A percentile compares a stretch with the other conserved stretches of the same genome.
These are phyloP conservation scores for Nymphaea thermarum DNA, from an alignment of 164 flowering plant genomes.

Conservation along the genomic window DNA sequence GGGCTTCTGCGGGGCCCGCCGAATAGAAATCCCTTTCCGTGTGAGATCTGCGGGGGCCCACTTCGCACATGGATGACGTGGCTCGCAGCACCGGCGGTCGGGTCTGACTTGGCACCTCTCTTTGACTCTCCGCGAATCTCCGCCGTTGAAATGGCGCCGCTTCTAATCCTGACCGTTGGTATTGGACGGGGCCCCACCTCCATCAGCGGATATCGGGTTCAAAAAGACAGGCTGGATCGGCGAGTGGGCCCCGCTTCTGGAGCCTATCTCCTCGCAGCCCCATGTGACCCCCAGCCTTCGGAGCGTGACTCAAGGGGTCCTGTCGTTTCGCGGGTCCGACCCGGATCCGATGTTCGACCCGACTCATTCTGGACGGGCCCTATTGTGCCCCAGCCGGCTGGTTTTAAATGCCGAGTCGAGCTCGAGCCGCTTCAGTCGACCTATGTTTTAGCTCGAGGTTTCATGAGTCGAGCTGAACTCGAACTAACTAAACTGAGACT, in stretches of 20 bases:
- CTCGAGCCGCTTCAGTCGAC: too few relatives aligned
- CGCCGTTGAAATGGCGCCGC: background rate
- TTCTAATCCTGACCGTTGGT: background rate
- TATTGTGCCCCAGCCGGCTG: too few relatives aligned
- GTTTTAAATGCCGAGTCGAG: too few relatives aligned
- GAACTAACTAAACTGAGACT: too few relatives aligned
- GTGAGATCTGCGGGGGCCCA: background rate
- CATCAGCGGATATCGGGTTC: background rate
- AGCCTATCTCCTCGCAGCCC: background rate
- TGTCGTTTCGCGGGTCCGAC: background rate
- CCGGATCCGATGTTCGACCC: background rate
- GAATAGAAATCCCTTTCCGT: too few relatives aligned
- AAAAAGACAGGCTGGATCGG: background rate
- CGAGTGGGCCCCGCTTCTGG: background rate
- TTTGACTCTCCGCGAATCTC: background rate
- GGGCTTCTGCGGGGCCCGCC: background rate
- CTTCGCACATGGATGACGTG: background rate
- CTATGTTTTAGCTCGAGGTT: too few relatives aligned
- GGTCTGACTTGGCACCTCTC: background rate
- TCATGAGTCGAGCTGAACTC: too few relatives aligned
- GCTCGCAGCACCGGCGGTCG: background rate
- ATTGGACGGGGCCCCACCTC: background rate
- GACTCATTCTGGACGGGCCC: too few relatives aligned
- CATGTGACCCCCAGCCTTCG: background rate
- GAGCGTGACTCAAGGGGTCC: background rate